These are phyloP conservation scores for Dictyostelium firmibasis DNA, from an alignment of 78 protist species.

Conservation along the genomic window DNA sequence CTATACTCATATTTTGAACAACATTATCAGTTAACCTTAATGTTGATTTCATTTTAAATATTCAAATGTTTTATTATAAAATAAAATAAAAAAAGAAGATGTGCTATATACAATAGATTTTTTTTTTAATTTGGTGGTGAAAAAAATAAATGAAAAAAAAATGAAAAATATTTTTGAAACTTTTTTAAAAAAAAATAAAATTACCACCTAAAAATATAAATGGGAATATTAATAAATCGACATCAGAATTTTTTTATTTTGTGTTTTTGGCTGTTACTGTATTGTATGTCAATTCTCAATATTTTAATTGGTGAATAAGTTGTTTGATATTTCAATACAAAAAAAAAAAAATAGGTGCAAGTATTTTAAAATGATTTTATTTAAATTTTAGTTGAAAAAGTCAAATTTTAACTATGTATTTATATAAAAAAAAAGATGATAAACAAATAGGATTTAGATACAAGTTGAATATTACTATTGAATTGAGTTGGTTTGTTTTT, in stretches of 20 bases:
- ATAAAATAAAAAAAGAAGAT: background rate
- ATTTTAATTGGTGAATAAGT: too few relatives aligned
- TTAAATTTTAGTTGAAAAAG: background rate
- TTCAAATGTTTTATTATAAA: background rate
- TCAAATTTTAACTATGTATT: background rate
- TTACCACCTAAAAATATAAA: background rate
- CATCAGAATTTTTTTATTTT: too few relatives aligned
- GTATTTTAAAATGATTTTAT: background rate
- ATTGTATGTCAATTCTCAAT: too few relatives aligned
- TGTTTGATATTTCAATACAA: too few relatives aligned
- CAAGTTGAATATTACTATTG: background rate
- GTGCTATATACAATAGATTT: background rate
- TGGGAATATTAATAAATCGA: background rate
- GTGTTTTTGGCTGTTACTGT: too few relatives aligned
- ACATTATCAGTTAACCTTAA: constrained; percentile 32
- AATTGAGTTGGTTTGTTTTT: background rate
- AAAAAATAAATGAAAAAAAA: background rate
- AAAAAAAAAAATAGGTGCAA: too few relatives aligned
- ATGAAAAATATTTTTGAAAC: background rate
- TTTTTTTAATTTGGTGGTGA: background rate
- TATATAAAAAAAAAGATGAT: background rate
- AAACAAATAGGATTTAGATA: background rate
- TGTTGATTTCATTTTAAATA: background rate
- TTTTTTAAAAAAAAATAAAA: background rate
- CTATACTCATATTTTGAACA: constrained; percentile 65